Percentiles rank a stretch among this genome's conserved stretches.
These are phyloP conservation scores for Gossypium schwendimanii DNA, from an alignment of 441 rosid genomes.

Conservation along the genomic window DNA sequence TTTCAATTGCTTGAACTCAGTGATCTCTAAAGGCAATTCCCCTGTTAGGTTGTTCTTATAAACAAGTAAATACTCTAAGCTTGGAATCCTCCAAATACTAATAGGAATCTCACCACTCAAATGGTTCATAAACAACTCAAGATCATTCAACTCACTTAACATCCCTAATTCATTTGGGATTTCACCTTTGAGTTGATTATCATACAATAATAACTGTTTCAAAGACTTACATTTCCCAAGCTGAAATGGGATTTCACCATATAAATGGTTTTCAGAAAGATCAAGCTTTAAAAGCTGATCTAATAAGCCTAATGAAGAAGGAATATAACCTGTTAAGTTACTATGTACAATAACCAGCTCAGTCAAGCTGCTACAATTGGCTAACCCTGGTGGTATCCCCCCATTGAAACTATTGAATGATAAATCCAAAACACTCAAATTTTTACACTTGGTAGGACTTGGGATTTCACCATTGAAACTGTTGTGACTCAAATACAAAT, in stretches of 20 bases:
- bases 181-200: slow-evolving; percentile 59
- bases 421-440: slow-evolving; percentile 38
- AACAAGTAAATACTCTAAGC: slow-evolving; percentile 36
- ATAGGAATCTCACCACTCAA: slow-evolving; percentile 64
- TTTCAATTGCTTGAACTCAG: slow-evolving; percentile 48
- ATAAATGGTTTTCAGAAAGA: slow-evolving; percentile 50
- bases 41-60: slow-evolving; percentile 61
- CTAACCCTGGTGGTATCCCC: slow-evolving; percentile 49
- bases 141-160: slow-evolving; percentile 36
- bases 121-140: slow-evolving; percentile 44
- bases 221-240: slow-evolving; percentile 67
- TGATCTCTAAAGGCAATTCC: slow-evolving; percentile 51
- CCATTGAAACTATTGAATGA: slow-evolving; percentile 52
- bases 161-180: slow-evolving; percentile 54
- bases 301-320: slow-evolving; percentile 55
- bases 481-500: slow-evolving; percentile 32
- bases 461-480: slow-evolving; percentile 42
- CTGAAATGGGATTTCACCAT: slow-evolving; percentile 57
- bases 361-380: slow-evolving; percentile 49
- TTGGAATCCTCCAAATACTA: slow-evolving; percentile 57
- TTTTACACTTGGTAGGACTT: slow-evolving; percentile 40
- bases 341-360: slow-evolving; percentile 25
- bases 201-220: slow-evolving; percentile 25
- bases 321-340: slow-evolving; percentile 52
- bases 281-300: slow-evolving; percentile 31